phyloP scores from a whole-genome alignment of 208 protist species.

The Crithidia expoeki region DNA sequence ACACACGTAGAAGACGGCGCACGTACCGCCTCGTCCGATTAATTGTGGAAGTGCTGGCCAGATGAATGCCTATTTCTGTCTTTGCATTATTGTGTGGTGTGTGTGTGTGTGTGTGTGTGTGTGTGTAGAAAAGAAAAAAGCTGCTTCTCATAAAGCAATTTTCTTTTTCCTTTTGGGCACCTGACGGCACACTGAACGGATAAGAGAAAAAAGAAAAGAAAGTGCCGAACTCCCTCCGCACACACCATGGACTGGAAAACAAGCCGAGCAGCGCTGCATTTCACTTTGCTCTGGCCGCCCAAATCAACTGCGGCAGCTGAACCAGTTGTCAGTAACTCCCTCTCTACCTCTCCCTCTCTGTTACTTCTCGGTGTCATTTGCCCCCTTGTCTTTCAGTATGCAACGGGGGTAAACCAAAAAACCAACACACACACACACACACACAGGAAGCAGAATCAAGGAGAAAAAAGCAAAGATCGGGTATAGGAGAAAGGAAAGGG shows the following conservation, averaged over 20 bases:
- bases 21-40: conserved; percentile 10
- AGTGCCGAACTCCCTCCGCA: no score
- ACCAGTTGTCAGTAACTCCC: no score
- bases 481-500: no score
- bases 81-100: not conserved
- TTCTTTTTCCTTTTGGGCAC: no score
- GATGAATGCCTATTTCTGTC: not conserved
- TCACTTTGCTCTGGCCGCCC: no score
- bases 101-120: conserved; percentile 1
- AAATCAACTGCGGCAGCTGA: no score
- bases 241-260: no score
- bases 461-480: not conserved
- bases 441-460: not conserved
- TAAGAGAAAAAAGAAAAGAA: not conserved
- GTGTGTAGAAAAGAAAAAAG: not conserved
- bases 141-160: not conserved
- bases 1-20: conserved; percentile 5
- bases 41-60: not conserved
- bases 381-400: no score
- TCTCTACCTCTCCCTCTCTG: no score
- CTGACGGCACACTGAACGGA: no score
- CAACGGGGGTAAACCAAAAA: not conserved
- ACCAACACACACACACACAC: not conserved
- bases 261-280: no score
- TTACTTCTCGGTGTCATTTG: no score